Percentiles rank a stretch among this genome's conserved stretches.
Evolutionary conservation across 495 filamentous ascomycete genomes (phyloP).

Genomic region (Lentithecium fluviatile): DNA sequence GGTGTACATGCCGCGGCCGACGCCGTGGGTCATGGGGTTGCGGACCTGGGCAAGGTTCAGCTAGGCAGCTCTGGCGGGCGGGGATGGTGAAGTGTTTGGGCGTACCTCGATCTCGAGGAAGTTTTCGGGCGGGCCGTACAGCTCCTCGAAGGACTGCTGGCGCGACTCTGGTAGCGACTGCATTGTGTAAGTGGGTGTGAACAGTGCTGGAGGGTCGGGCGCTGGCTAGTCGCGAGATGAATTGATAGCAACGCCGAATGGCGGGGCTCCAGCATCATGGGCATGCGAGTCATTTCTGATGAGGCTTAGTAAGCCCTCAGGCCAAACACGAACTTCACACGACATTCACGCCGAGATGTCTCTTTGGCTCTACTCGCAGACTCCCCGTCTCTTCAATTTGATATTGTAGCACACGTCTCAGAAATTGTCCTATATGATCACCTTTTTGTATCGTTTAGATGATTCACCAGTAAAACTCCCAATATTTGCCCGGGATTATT

Average conservation of each 20-base stretch:
- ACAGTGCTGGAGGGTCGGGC: background rate
- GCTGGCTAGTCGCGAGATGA: background rate
- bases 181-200: conserved; percentile 27
- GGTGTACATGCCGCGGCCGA: conserved; percentile 94
- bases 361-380: too few species aligned
- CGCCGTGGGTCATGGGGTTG: conserved; percentile 92
- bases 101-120: conserved; percentile 95
- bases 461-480: too few species aligned
- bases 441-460: too few species aligned
- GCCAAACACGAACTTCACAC: too few species aligned
- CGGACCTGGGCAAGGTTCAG: conserved; percentile 61
- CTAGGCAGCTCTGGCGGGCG: conserved; percentile 16
- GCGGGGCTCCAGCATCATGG: background rate
- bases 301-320: too few species aligned
- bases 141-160: conserved; percentile 95
- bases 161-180: conserved; percentile 50
- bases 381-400: too few species aligned
- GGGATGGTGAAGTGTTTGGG: conserved; percentile 4
- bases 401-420: too few species aligned
- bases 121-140: conserved; percentile 97
- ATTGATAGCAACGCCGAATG: background rate
- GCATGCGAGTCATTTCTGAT: too few species aligned
- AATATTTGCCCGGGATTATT: too few species aligned
- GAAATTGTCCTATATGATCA: too few species aligned
- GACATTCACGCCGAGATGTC: too few species aligned